Percentiles rank a stretch among this genome's conserved stretches.
Conservation (phyloP, 1,284 basidiomycete species). For the Xerocomus minutiporus region DNA sequence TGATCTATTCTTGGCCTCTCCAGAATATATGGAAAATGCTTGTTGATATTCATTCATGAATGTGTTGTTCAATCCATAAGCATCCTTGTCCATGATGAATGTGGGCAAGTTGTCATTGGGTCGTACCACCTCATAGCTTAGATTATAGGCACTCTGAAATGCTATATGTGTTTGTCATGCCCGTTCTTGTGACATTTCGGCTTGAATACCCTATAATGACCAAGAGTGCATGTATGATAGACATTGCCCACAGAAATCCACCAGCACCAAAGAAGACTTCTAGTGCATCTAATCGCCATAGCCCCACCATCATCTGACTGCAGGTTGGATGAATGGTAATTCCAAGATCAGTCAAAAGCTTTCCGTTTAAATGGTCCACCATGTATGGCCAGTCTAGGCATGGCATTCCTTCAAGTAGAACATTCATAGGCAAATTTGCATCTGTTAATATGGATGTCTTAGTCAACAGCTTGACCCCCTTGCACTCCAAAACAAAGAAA, state of each 20-base stretch:
- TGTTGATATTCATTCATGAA: neutral
- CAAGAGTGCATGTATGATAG: slow-evolving; percentile 8
- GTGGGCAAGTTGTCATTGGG: slow-evolving; percentile 3
- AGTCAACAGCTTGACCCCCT: slow-evolving; percentile 11
- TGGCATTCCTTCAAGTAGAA: neutral
- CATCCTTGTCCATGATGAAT: slow-evolving; percentile 2
- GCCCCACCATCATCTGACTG: neutral
- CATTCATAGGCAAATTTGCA: neutral
- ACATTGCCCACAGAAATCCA: slow-evolving; percentile 1
- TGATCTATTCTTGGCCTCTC: neutral
- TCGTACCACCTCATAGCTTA: slow-evolving; percentile 8
- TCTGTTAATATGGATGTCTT: neutral
- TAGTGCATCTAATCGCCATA: slow-evolving; percentile 12
- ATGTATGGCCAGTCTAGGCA: neutral
- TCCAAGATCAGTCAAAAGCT: slow-evolving; percentile 2
- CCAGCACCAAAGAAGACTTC: slow-evolving; percentile 7
- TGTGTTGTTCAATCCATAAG: neutral
- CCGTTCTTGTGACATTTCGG: slow-evolving; percentile 5
- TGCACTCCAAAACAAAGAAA: neutral
- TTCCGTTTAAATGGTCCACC: neutral
- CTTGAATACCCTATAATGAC: slow-evolving; percentile 11
- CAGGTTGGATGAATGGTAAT: neutral
- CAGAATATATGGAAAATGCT: neutral
- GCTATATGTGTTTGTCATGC: slow-evolving; percentile 4
- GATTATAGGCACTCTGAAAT: slow-evolving; percentile 12